These are phyloP conservation scores for Pyrenophora graminea DNA, from an alignment of 2,329 filamentous ascomycete species.

Conservation along the genomic window DNA sequence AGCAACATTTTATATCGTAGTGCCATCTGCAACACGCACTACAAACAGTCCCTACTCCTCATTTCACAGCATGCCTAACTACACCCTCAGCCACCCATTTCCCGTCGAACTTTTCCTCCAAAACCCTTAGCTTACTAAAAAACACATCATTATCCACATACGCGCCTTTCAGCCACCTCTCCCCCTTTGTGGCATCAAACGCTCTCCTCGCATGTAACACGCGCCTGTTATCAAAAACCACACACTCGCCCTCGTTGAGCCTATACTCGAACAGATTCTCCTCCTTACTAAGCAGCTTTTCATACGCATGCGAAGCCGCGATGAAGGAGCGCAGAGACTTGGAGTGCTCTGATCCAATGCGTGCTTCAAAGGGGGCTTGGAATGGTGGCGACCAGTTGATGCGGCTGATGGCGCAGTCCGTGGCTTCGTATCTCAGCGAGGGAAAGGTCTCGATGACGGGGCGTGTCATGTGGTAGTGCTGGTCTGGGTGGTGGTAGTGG, in stretches of 20 bases:
- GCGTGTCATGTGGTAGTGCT: slow-evolving; percentile 64
- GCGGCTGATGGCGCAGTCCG: slow-evolving; percentile 43
- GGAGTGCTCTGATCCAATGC: slow-evolving; percentile 37
- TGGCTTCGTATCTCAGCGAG: slow-evolving; percentile 33
- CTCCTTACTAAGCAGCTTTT: slow-evolving; percentile 60
- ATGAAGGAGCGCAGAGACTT: slow-evolving; percentile 37
- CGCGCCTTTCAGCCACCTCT: slow-evolving; percentile 81
- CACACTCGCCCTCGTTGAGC: slow-evolving; percentile 80
- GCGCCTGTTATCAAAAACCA: slow-evolving; percentile 87
- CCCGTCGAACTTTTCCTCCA: slow-evolving; percentile 44
- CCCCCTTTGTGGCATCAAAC: slow-evolving; percentile 70
- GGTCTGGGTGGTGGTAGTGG: slow-evolving; percentile 66
- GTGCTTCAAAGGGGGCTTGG: slow-evolving; percentile 61
- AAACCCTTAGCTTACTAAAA: slow-evolving; percentile 51
- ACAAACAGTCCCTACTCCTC: not conserved
- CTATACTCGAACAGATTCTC: slow-evolving; percentile 70
- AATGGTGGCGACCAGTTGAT: slow-evolving; percentile 81
- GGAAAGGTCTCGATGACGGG: slow-evolving; percentile 58
- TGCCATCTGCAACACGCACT: no score
- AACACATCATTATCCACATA: slow-evolving; percentile 76
- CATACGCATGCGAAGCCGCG: slow-evolving; percentile 60
- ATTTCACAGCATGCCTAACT: slow-evolving; percentile 24
- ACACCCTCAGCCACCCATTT: slow-evolving; percentile 44
- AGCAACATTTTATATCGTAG: no score
- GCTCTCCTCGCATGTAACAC: slow-evolving; percentile 80